Evolutionary conservation across 345 rosid genomes (phyloP), one percentile per base, ranked within the genome.

Genomic region (Citropsis articulata): DNA sequence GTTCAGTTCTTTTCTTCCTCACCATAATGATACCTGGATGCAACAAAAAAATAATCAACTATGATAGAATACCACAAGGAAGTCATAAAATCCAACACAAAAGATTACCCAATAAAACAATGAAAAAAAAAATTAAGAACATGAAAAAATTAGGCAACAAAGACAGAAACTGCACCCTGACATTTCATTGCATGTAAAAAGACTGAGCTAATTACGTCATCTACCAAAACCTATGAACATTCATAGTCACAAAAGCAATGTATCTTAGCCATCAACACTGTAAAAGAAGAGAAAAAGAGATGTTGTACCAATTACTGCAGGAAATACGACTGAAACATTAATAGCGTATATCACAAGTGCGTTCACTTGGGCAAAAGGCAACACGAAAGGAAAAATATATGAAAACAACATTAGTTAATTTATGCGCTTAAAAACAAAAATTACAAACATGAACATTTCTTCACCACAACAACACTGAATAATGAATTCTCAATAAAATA

Each of bases 1-100:
- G 82, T 14, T 87, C 94, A 9, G 89, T 84, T 84, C 93, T 89
- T 82, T 78, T 92, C 96, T 95, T 95, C 84, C 93, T 85, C 80
- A 81, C 94, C 98, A 93, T 94, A 22, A 48, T 80, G 82, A 68
- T n/a, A 69, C 4, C 92, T 86, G 73, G 72, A 76, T 27, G 45
- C 53, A 30, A 9, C 0, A 14, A 31, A 63, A 6, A 53, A 4
- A 71, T 13, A 33, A 75, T 35, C 75, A 40, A 60, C 61, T 25
- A 62, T 8, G 28, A 28, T 16, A 57, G 35, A 28, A 21, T 33
- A 21, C 30, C 28, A 6, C 36, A 27, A 64, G 12, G 9, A 4
- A 30, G 22, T 68, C 6, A 19, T 5, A 75, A 59, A 28, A 73
- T 36, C 16, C 5, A 75, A 56, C 19, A 48, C 42, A 35, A 40